Base-by-base conservation (phyloP, 2,329 filamentous ascomycete genomes). In the Arachnomyces sp. region DNA sequence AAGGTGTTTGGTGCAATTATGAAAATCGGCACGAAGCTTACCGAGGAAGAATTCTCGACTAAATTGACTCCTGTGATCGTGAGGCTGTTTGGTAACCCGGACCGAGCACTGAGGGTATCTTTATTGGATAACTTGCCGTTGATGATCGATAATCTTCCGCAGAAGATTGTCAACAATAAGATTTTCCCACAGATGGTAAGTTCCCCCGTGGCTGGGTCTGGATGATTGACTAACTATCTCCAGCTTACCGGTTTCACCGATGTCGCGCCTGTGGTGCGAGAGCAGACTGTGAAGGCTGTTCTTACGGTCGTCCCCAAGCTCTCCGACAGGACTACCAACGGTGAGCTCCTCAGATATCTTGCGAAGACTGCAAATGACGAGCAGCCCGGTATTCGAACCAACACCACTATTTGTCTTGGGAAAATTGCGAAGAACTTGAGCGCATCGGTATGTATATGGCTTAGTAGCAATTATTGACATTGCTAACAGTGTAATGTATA, bases 281-380 rank as follows among this genome's bases (percentile, higher is more conserved):
- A 98, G 59, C 90, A 96, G 65, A 96, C 92, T 0, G 79, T 98
- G 37, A 96, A 96, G 59, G 89, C 90, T 13, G 85, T 98, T 1
- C 73, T 98, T 6, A 81, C 84, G 0, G 77, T 98, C 34, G 83
- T 96, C 41, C 72, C 74, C 18, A 98, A 98, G 63, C 72, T 98
- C 0, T 94, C 88, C 1, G 92, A 98, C 54, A 79, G 92, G 29
- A 84, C 84, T 6, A 82, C 96, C 51, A 98, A 98, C 51, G 90
- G 92, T 39, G 92, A 98, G 52, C 72, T 98, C 8, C 69, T 98
- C 15, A 84, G 84, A 52, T 83, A 94, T 56, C 73, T 98, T 18
- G 92, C 92, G 32, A 95, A 94, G 61, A 95, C 90, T 1, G 88
- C 92, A 34, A 98, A 96, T 53, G 92, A 98, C 47, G 92, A 96